Conservation (phyloP, 2,329 filamentous ascomycete genomes). For the Alternaria solani region DNA sequence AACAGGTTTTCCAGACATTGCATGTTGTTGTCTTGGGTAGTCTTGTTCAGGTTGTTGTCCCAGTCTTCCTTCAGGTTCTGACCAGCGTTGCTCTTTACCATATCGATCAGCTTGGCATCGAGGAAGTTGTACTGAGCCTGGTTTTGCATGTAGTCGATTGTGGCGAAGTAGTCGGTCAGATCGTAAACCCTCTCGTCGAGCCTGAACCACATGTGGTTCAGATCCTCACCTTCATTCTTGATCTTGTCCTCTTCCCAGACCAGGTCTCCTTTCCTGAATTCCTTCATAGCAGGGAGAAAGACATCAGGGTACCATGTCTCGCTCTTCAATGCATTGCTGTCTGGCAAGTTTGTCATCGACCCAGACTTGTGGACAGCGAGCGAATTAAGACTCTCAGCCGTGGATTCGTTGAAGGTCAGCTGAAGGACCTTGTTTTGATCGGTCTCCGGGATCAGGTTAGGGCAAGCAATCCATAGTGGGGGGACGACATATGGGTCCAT, state of each 20-base stretch:
- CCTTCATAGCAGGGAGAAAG: conserved; percentile 81
- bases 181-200: conserved; percentile 83
- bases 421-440: conserved; percentile 58
- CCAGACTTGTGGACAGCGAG: conserved; percentile 77
- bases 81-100: conserved; percentile 81
- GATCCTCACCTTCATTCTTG: conserved; percentile 69
- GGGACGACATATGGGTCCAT: conserved; percentile 87
- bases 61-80: conserved; percentile 75
- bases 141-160: conserved; percentile 67
- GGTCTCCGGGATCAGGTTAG: conserved; percentile 67
- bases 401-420: conserved; percentile 67
- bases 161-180: conserved; percentile 89
- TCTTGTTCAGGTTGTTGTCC: conserved; percentile 62
- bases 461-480: conserved; percentile 78
- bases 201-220: conserved; percentile 80
- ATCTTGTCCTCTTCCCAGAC: conserved; percentile 73
- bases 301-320: conserved; percentile 77
- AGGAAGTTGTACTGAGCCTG: conserved; percentile 73
- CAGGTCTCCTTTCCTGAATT: conserved; percentile 87
- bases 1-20: conserved; percentile 86
- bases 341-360: conserved; percentile 61
- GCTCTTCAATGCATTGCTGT: conserved; percentile 64
- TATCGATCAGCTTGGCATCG: conserved; percentile 68
- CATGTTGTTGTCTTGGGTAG: conserved; percentile 70
- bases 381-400: conserved; percentile 60